Percentiles rank a stretch among this genome's conserved stretches.
Evolutionary conservation across 2,329 filamentous ascomycete genomes (phyloP).

Genomic region (Trichoderma afroharzianum): DNA sequence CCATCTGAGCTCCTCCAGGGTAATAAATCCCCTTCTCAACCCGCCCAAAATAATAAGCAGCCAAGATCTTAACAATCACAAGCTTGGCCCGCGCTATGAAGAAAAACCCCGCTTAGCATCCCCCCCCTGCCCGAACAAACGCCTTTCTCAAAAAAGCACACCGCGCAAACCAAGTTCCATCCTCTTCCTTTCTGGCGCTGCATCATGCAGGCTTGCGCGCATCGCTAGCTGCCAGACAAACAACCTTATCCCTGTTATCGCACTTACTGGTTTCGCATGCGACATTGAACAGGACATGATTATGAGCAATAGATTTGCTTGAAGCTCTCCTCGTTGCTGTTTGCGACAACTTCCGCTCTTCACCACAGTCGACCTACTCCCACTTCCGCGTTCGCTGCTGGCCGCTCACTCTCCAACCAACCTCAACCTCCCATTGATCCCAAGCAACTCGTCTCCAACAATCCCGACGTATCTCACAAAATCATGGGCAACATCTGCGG

Average conservation of each 20-base stretch:
- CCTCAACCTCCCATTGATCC: not conserved
- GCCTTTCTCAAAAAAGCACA: not conserved
- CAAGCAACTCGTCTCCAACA: not conserved
- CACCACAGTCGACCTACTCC: not conserved
- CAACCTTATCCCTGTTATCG: not conserved
- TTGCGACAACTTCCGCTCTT: not conserved
- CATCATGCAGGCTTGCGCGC: conserved; percentile 3
- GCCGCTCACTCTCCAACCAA: not conserved
- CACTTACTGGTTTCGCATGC: not conserved
- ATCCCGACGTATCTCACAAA: not conserved
- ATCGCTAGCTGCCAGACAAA: not conserved
- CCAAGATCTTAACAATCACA: not conserved
- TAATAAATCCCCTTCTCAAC: not conserved
- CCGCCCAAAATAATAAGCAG: not conserved
- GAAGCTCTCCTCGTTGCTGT: not conserved
- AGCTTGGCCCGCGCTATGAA: not conserved
- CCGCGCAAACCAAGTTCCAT: not conserved
- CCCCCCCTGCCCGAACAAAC: not conserved
- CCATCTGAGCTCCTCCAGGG: not conserved
- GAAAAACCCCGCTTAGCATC: not conserved
- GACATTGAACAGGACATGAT: not conserved
- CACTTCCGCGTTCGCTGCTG: not conserved
- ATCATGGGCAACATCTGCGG: conserved; percentile 85
- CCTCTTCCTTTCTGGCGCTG: not conserved
- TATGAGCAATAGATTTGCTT: not conserved